phyloP scores from a whole-genome alignment of 2,329 filamentous ascomycete species.

The Penicillium occitanis region DNA sequence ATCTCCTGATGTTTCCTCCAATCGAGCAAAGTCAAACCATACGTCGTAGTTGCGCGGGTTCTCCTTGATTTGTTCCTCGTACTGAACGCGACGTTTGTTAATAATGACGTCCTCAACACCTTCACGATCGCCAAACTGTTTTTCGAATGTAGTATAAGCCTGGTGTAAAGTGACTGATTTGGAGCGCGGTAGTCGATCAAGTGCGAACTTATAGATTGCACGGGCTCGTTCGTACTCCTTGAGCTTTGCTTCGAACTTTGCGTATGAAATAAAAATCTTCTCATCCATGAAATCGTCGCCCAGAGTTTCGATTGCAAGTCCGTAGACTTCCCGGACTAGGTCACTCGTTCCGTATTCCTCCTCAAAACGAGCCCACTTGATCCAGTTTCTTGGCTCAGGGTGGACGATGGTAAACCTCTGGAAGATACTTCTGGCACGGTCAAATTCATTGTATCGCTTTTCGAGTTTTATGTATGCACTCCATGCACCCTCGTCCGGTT shows the following conservation, averaged over 20 bases:
- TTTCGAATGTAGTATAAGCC: constrained; percentile 95
- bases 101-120: constrained; percentile 94
- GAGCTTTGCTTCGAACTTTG: constrained; percentile 89
- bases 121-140: constrained; percentile 91
- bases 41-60: constrained; percentile 96
- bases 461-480: constrained; percentile 94
- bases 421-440: constrained; percentile 86
- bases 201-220: constrained; percentile 94
- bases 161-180: constrained; percentile 84
- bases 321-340: constrained; percentile 87
- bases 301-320: constrained; percentile 79
- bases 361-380: constrained; percentile 97
- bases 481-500: constrained; percentile 95
- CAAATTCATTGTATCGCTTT: constrained; percentile 90
- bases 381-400: constrained; percentile 93
- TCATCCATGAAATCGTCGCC: constrained; percentile 97
- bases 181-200: constrained; percentile 86
- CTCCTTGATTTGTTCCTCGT: constrained; percentile 90
- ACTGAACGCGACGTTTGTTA: constrained; percentile 88
- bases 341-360: constrained; percentile 93
- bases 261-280: constrained; percentile 90
- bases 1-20: constrained; percentile 85
- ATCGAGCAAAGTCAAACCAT: constrained; percentile 91
- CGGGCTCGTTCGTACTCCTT: constrained; percentile 93
- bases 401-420: constrained; percentile 88